Evolutionary conservation across 306 rosid species (phyloP).

Genomic region (Trifolium subterraneum): DNA sequence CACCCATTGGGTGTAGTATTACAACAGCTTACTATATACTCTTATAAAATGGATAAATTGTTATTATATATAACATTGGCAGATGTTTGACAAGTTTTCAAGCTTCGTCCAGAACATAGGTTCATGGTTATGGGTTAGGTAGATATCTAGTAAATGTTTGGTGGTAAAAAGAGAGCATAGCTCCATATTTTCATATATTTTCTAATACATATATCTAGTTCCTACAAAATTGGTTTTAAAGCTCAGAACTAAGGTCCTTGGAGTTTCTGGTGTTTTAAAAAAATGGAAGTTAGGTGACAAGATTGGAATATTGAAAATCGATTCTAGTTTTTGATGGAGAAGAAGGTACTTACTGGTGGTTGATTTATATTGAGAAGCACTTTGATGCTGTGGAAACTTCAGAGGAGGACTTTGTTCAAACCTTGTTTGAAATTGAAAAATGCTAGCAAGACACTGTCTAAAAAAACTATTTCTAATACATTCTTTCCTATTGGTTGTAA

Average conservation of each 20-base stretch:
- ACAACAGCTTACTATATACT: too few species aligned
- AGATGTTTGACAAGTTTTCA: slow-evolving; percentile 25
- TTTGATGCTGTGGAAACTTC: neutral
- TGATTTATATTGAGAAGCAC: slow-evolving; percentile 13
- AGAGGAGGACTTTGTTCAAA: slow-evolving; percentile 1
- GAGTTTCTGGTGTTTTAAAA: neutral
- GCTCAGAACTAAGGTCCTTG: neutral
- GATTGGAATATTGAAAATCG: neutral
- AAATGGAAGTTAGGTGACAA: neutral
- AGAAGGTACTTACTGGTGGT: slow-evolving; percentile 2
- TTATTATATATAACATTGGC: neutral
- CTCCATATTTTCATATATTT: neutral
- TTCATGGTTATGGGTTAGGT: slow-evolving; percentile 20
- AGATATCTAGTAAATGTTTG: slow-evolving; percentile 11
- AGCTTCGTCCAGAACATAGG: neutral
- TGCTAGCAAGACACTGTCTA: neutral
- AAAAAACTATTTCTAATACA: neutral
- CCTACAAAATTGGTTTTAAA: neutral
- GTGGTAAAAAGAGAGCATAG: slow-evolving; percentile 1
- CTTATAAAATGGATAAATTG: neutral
- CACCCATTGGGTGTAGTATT: too few species aligned
- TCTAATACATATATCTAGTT: neutral
- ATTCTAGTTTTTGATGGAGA: neutral
- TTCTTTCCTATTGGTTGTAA: slow-evolving; percentile 14
- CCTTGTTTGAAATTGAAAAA: neutral